Base-by-base conservation (phyloP, 129 eudicot species). In the Gnaphalium uliginosum region DNA sequence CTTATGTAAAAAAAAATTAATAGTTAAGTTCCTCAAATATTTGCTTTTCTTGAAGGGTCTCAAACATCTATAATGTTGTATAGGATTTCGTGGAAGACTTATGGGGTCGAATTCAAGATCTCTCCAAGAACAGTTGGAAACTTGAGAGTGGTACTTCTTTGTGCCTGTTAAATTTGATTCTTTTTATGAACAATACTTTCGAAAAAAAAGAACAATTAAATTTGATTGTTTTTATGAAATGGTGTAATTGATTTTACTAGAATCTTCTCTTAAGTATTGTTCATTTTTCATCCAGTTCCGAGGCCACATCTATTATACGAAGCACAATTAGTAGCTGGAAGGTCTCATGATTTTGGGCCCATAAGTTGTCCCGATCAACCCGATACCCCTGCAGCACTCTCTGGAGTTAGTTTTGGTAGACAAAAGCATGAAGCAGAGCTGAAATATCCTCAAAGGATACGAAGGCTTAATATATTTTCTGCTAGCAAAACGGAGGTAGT, bases 21-120 rank as follows among this genome's bases (percentile, higher is more conserved):
- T 39, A 39, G 27, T 70, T 0, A 30, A 43, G 17, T 13, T 69
- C 22, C 15, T 57, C 4, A 0, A n/a, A 24, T 66, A 35, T 37
- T 24, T 35, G 54, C 29, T 33, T 66, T 9, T 10, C 8, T 33
- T 66, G 27, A 66, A 19, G 8, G 53, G 50, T n/a, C 65, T 54
- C 35, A 7, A 25, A 25, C 51, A 50, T 68, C 14, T 23, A 26
- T 50, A 35, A 25, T 37, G 24, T 41, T 63, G 23, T 75, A 19
- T 75, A 94, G 98, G 98, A 91, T 86, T 89, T 84, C 78, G 80
- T 94, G 90, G 98, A 94, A 87, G 98, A 94, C 78, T 81, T 94
- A 26, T 94, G 98, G 97, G 72, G 85, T 71, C 91, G 96, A 46
- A 83, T 94, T 74, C 98, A 89, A 74, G 92, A 90, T 77, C 92